phyloP scores from a whole-genome alignment of 495 filamentous ascomycete species.

The Penicillium herquei region DNA sequence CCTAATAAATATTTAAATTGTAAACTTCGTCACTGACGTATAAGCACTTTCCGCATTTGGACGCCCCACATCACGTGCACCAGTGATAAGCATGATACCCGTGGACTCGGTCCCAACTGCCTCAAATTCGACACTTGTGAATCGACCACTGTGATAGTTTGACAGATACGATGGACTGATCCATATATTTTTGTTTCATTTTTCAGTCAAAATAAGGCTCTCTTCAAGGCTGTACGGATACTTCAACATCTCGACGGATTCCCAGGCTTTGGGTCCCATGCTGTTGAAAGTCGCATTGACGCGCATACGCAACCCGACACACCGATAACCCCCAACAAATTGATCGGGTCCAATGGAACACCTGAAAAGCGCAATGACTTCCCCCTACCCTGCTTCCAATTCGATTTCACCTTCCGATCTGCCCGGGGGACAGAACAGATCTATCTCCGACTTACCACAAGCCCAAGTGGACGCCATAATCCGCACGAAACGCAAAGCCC shows the following conservation, averaged over 20 bases:
- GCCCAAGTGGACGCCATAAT: conserved; percentile 51
- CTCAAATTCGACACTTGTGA: conserved; percentile 12
- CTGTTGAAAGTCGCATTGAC: conserved; percentile 10
- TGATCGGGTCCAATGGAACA: neutral
- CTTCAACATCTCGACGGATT: neutral
- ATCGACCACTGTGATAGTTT: conserved; percentile 5
- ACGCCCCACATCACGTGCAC: conserved; percentile 25
- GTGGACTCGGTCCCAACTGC: conserved; percentile 5
- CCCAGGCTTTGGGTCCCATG: no score
- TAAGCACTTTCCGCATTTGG: conserved; percentile 18
- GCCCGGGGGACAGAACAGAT: conserved; percentile 19
- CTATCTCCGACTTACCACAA: conserved; percentile 45
- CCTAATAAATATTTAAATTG: no score
- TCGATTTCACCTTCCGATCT: conserved; percentile 40
- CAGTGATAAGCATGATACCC: neutral
- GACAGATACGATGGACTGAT: conserved; percentile 8
- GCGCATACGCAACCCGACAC: neutral
- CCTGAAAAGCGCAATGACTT: conserved; percentile 30
- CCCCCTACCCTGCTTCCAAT: conserved; percentile 34
- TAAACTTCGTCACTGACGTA: conserved; percentile 15
- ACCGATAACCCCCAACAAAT: conserved; percentile 6
- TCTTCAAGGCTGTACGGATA: neutral
- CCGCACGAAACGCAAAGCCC: conserved; percentile 48
- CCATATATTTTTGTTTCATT: neutral
- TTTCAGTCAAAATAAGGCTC: neutral